Evolutionary conservation across 1,284 basidiomycete genomes (phyloP), one percentile per base, ranked within the genome.

Genomic region (Puccinia novopanici): DNA sequence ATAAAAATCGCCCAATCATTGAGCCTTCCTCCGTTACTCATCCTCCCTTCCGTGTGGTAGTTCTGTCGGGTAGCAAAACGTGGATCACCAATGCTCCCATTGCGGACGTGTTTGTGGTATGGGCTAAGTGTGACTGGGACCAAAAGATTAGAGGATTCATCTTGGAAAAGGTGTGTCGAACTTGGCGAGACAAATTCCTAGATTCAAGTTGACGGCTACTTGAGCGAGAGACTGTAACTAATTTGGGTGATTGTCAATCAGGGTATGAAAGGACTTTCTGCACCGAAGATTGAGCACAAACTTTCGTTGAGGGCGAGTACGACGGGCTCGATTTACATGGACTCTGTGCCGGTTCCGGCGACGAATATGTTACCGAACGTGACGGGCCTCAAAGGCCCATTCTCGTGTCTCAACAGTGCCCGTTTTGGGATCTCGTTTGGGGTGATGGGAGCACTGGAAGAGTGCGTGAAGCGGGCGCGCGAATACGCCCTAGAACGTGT

Each of bases 101-200:
- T 55, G 71, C 78, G 5, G 92, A 94, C 82, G 85, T 95, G 1
- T 95, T 97, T 84, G 88, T 99, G 59, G 88, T 99, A 63, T 98
- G 96, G 96, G 95, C 95, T 0, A 91, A 91, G 75, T 96, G 94
- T 87, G 93, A 93, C 84, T 96, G 94, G 94, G 94, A 96, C 85
- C 89, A 89, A 83, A 94, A 93, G 86, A 89, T 98, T 82, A 91
- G 94, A 65, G 96, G 96, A 0, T 98, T 99, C 87, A 85, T 98
- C 65, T 87, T 98, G 9, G 94, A 98, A 84, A 96, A 95, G 89
- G 92, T 90, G 77, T 9, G 68, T 34, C 45, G 13, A 27, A 71
- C 10, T 71, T 34, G 5, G 22, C 40, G n/a, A 27, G 37, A 67
- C 17, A n/a, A 48, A 24, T n/a, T 6, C 17, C 12, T 8, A 17